phyloP scores from a whole-genome alignment of 2,329 filamentous ascomycete species.

The Phaeosphaeria sp. region DNA sequence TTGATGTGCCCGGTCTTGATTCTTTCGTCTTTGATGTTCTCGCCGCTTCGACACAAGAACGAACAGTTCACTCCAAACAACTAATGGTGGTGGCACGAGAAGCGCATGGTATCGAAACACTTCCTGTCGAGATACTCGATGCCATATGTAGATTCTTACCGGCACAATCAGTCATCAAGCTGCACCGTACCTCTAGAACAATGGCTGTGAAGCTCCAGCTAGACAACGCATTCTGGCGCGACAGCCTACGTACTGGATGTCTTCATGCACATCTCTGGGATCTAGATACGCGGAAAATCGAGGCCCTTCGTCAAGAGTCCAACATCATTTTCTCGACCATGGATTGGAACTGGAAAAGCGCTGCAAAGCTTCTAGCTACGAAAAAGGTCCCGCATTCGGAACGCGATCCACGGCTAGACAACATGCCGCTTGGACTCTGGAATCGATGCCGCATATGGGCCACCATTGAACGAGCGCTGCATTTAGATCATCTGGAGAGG shows the following conservation, averaged over 20 bases:
- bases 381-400: conserved; percentile 17
- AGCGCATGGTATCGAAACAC: conserved; percentile 15
- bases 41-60: conserved; percentile 7
- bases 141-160: conserved; percentile 22
- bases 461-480: conserved; percentile 23
- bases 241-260: conserved; percentile 23
- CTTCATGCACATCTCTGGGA: conserved; percentile 35
- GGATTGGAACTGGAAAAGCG: conserved; percentile 24
- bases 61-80: not conserved
- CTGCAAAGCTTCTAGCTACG: conserved; percentile 21
- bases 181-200: conserved; percentile 26
- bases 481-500: not conserved
- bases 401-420: conserved; percentile 13
- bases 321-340: conserved; percentile 2
- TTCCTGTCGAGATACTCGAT: conserved; percentile 28
- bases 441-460: conserved; percentile 37
- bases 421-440: conserved; percentile 28
- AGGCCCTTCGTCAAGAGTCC: conserved; percentile 1
- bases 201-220: conserved; percentile 25
- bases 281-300: conserved; percentile 20
- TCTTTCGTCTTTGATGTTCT: conserved; percentile 18
- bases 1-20: conserved; percentile 13
- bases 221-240: conserved; percentile 34
- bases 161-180: conserved; percentile 14
- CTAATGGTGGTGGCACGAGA: not conserved